phyloP scores from a whole-genome alignment of 306 rosid species.

The Cucurbita pepo region DNA sequence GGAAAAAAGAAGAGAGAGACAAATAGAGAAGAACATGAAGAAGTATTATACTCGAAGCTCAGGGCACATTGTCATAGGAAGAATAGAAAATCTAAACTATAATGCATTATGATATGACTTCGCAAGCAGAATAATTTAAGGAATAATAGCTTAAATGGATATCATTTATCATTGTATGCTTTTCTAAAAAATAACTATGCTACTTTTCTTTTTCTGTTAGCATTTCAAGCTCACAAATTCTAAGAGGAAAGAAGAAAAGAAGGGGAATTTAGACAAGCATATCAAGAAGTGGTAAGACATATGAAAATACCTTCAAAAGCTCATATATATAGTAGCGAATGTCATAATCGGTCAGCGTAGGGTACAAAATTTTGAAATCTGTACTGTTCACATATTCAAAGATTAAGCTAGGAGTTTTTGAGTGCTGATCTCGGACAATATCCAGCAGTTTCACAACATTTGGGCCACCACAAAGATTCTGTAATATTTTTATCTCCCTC shows the following conservation, averaged over 20 bases:
- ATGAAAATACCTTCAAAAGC: constrained; percentile 21
- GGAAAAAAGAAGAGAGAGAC: background rate
- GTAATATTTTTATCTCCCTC: constrained; percentile 29
- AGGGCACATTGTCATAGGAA: too few species aligned
- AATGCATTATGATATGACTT: background rate
- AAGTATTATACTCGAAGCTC: background rate
- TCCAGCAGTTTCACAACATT: constrained; percentile 29
- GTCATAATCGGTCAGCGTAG: constrained; percentile 25
- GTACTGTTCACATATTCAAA: constrained; percentile 27
- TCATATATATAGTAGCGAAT: constrained; percentile 31
- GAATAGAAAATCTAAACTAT: background rate
- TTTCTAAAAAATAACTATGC: background rate
- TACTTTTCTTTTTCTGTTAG: background rate
- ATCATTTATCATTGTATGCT: background rate
- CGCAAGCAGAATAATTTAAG: background rate
- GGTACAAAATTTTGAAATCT: constrained; percentile 28
- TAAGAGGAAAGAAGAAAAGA: background rate
- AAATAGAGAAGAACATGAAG: background rate
- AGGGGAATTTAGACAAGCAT: background rate
- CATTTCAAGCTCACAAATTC: background rate
- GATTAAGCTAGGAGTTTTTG: constrained; percentile 30
- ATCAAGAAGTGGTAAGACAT: background rate
- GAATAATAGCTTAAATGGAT: background rate
- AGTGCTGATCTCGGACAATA: constrained; percentile 26
- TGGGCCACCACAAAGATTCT: constrained; percentile 30